Percentiles rank a stretch among this genome's conserved stretches.
Evolutionary conservation across 768 basidiomycete species (phyloP).

Genomic region (Cubamyces sp.): DNA sequence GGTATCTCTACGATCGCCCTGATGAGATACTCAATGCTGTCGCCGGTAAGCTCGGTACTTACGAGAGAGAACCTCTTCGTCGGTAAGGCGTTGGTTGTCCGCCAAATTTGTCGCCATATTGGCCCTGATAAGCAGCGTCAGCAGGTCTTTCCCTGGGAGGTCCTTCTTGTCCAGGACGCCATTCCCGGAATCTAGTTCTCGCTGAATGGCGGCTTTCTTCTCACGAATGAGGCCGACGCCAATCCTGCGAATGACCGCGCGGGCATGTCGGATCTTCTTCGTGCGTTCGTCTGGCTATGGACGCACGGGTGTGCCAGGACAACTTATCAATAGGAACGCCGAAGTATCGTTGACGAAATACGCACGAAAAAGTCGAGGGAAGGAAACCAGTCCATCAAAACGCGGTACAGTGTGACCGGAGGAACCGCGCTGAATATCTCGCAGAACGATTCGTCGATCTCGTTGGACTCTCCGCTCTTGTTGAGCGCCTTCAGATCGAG

Average conservation of each 20-base stretch:
- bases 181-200: background rate
- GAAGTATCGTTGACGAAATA: background rate
- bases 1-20: constrained; percentile 17
- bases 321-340: background rate
- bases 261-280: constrained; percentile 13
- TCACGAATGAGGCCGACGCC: constrained; percentile 35
- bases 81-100: constrained; percentile 56
- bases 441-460: constrained; percentile 36
- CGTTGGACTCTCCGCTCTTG: constrained; percentile 30
- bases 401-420: background rate
- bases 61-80: constrained; percentile 63
- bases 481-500: constrained; percentile 39
- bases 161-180: constrained; percentile 37
- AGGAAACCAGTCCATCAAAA: constrained; percentile 22
- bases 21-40: constrained; percentile 33
- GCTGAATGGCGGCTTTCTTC: constrained; percentile 39
- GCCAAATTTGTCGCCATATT: constrained; percentile 66
- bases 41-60: constrained; percentile 41
- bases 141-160: constrained; percentile 44
- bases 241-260: constrained; percentile 31
- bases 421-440: constrained; percentile 26
- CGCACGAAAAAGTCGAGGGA: constrained; percentile 28
- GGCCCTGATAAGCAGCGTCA: constrained; percentile 62
- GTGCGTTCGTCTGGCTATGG: constrained; percentile 12
- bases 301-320: background rate